Percentiles rank a stretch among this genome's conserved stretches.
Evolutionary conservation across 2,329 filamentous ascomycete genomes (phyloP).

Genomic region (Chaetomiaceae sp.): DNA sequence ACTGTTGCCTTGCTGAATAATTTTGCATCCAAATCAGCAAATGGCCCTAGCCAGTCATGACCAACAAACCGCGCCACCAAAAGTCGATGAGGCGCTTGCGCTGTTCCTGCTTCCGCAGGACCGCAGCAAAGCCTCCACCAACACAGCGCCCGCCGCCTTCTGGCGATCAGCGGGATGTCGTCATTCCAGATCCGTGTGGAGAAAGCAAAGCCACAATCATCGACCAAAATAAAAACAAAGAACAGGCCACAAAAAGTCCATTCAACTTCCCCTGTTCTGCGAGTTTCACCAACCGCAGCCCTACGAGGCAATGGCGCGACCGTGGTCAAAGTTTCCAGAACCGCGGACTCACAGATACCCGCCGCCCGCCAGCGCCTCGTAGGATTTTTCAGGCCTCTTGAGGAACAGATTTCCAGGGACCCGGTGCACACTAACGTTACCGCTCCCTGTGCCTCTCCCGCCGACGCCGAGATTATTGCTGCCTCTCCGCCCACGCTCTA

Average conservation of each 20-base stretch:
- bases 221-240: background rate
- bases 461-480: background rate
- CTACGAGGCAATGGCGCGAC: background rate
- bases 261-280: background rate
- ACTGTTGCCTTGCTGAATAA: conserved; percentile 4
- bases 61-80: background rate
- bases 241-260: background rate
- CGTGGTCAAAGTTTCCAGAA: no score
- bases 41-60: background rate
- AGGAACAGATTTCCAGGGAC: background rate
- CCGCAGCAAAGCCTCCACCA: conserved; percentile 5
- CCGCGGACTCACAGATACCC: background rate
- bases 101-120: conserved; percentile 7
- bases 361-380: background rate
- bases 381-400: background rate
- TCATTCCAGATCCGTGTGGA: conserved; percentile 7
- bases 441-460: background rate
- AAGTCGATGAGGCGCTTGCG: background rate
- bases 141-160: background rate
- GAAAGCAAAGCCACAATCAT: background rate
- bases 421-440: background rate
- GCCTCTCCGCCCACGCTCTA: background rate
- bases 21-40: background rate
- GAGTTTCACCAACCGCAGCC: background rate
- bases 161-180: conserved; percentile 5